Conservation (phyloP, 805 yeast genomes). For the Wilhelminamyces savonicus region DNA sequence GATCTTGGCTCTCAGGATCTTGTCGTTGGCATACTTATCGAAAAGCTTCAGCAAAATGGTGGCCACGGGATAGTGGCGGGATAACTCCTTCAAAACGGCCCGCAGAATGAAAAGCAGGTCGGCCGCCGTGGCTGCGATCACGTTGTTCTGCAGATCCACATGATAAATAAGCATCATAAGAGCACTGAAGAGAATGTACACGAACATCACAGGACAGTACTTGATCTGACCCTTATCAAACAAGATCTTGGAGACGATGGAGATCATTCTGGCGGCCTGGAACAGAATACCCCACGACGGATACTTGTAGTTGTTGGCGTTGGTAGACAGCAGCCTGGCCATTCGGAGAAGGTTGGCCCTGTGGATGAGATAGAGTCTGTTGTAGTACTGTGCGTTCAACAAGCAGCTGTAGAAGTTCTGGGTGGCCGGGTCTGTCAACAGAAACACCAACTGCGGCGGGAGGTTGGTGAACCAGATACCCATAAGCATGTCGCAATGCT, state of each 20-base stretch:
- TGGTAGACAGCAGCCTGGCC: slow-evolving; percentile 35
- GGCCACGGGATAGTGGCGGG: slow-evolving; percentile 34
- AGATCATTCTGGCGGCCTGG: slow-evolving; percentile 74
- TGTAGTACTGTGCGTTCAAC: slow-evolving; percentile 64
- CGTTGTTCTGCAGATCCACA: slow-evolving; percentile 38
- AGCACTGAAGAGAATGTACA: slow-evolving; percentile 57
- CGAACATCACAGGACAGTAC: slow-evolving; percentile 53
- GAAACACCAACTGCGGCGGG: slow-evolving; percentile 57
- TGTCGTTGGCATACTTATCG: slow-evolving; percentile 38
- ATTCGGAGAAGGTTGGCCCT: slow-evolving; percentile 56
- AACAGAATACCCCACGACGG: slow-evolving; percentile 80
- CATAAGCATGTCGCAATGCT: slow-evolving; percentile 71
- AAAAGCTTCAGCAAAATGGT: slow-evolving; percentile 29
- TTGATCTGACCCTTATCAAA: slow-evolving; percentile 42
- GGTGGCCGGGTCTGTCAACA: slow-evolving; percentile 46
- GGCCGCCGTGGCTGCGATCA: slow-evolving; percentile 36
- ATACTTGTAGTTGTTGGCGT: slow-evolving; percentile 41
- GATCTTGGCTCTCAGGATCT: slow-evolving; percentile 33
- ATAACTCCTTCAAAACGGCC: slow-evolving; percentile 32
- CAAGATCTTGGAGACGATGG: slow-evolving; percentile 54
- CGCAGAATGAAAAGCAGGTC: slow-evolving; percentile 34
- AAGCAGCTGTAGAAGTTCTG: slow-evolving; percentile 55
- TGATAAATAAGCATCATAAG: slow-evolving; percentile 69
- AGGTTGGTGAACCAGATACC: slow-evolving; percentile 69
- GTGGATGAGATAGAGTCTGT: slow-evolving; percentile 64